Percentiles rank a stretch among this genome's conserved stretches.
Conservation (phyloP, 371 early-diverging fungal genomes). For the Apophysomyces variabilis region DNA sequence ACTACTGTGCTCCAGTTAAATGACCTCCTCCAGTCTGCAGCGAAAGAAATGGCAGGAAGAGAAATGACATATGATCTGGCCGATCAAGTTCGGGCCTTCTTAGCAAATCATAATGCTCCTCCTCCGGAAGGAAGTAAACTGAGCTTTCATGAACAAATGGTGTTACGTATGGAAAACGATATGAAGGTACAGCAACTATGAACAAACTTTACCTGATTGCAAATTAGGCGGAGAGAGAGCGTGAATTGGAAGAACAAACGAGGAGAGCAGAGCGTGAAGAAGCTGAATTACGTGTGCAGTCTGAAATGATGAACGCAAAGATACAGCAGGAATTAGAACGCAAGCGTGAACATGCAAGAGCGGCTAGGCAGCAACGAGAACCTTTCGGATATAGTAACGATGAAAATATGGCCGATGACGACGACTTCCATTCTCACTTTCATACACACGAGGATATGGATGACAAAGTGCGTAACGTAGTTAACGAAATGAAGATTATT, state of each 20-base stretch:
- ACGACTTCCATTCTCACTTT: constrained; percentile 35
- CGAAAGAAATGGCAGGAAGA: constrained; percentile 57
- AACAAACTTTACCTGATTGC: background rate
- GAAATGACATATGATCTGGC: constrained; percentile 84
- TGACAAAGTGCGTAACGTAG: constrained; percentile 24
- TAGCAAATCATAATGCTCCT: constrained; percentile 65
- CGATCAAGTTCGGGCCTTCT: constrained; percentile 63
- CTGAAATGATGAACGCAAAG: constrained; percentile 58
- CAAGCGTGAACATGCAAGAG: constrained; percentile 48
- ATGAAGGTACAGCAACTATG: constrained; percentile 33
- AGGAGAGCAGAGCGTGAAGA: constrained; percentile 47
- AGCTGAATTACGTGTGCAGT: constrained; percentile 53
- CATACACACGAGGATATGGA: constrained; percentile 18
- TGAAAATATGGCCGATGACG: constrained; percentile 35
- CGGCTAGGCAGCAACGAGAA: constrained; percentile 33
- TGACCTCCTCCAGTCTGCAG: constrained; percentile 44
- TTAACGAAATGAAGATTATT: constrained; percentile 49
- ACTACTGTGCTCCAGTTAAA: constrained; percentile 51
- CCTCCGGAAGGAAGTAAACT: constrained; percentile 57
- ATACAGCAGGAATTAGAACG: constrained; percentile 61
- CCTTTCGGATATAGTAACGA: constrained; percentile 38
- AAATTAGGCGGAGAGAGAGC: constrained; percentile 36
- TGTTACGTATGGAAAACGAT: constrained; percentile 62
- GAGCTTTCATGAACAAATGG: constrained; percentile 66
- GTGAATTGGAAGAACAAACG: constrained; percentile 45